These are phyloP conservation scores for Pseudogymnoascus sp. DNA, from an alignment of 2,329 filamentous ascomycete genomes.

Conservation along the genomic window DNA sequence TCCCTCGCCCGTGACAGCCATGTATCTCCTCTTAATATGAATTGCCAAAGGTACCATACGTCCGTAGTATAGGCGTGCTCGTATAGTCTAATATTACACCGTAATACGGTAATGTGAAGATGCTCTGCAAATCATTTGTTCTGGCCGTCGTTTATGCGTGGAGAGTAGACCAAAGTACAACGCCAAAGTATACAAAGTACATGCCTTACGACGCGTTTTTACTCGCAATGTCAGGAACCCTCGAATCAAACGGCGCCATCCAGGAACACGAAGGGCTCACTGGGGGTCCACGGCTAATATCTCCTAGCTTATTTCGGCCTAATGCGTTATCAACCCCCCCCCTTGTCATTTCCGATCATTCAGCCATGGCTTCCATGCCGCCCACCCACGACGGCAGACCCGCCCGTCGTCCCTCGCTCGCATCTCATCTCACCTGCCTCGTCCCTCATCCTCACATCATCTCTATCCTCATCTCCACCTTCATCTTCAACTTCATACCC, in stretches of 20 bases:
- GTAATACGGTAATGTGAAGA: neutral
- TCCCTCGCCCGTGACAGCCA: neutral
- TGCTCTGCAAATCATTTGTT: constrained; percentile 3
- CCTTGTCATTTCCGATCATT: constrained; percentile 5
- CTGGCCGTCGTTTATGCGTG: neutral
- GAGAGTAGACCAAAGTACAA: neutral
- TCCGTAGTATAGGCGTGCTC: neutral
- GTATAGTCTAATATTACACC: constrained; percentile 8
- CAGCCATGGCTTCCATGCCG: constrained; percentile 7
- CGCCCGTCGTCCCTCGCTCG: neutral
- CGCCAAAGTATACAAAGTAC: neutral
- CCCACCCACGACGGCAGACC: neutral
- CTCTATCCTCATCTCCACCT: neutral
- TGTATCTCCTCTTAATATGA: neutral
- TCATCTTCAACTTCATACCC: neutral
- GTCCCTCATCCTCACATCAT: neutral
- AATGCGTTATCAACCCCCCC: neutral
- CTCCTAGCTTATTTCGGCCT: neutral
- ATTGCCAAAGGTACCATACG: neutral
- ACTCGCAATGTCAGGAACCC: neutral
- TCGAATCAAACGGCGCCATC: neutral
- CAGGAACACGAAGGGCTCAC: constrained; percentile 4
- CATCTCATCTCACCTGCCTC: constrained; percentile 8
- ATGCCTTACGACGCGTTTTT: constrained; percentile 1
- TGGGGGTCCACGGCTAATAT: constrained; percentile 6